Evolutionary conservation across 345 rosid genomes (phyloP), one percentile per base, ranked within the genome.

Genomic region (Theobroma cacao): DNA sequence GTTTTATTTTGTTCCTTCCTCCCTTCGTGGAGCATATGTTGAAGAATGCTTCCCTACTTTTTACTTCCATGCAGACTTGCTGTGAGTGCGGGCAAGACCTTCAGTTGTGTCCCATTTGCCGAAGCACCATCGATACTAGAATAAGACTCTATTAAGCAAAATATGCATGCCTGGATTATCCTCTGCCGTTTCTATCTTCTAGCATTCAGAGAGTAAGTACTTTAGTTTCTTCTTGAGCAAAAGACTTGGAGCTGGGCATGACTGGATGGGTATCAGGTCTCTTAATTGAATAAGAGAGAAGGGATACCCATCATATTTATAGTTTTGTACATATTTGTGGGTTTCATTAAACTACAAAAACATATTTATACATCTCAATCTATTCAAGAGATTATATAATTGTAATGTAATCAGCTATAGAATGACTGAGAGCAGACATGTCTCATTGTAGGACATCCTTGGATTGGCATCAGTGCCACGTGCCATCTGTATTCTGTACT

Each of bases 61-160:
- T 66, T 48, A 34, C 13, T 81, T 9, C 60, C 69, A 64, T 79
- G 84, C 85, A 95, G 95, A 95, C 97, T 4, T 95, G 98, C 82
- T 93, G 93, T 26, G 94, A 88, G 38, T 95, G 98, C 53, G 98
- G 95, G 68, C 87, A 90, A 84, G 93, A 80, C 84, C 97, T 93
- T 48, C 83, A 86, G 36, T 53, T 77, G 26, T 95, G 98, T 85
- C 98, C 98, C 22, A 95, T 95, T 53, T 95, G 98, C 81, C 91
- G 97, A 77, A 64, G 88, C 74, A 72, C 85, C 28, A 93, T 93
- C 63, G 61, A 90, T 67, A 87, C 93, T 9, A 87, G 95, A 90
- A 95, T 95, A 84, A 93, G 85, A 89, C 98, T 95, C 75, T 95
- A 95, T 78, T 93, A 85, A 84, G 52, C 28, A 34, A 36, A 60